Base-by-base conservation (phyloP, 345 rosid species). In the Camelina laxa region DNA sequence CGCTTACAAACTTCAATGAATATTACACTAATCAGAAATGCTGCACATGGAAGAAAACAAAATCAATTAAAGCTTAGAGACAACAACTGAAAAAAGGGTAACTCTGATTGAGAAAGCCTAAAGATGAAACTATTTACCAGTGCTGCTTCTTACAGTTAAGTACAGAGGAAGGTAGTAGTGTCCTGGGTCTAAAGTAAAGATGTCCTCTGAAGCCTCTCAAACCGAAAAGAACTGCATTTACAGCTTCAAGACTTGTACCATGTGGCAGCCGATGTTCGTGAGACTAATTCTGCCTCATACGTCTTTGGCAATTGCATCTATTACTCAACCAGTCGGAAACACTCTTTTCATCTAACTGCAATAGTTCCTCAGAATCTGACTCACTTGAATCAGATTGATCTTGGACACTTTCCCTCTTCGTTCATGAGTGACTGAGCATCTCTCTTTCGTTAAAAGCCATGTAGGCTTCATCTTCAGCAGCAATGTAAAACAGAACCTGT, bases 391-490 rank as follows among this genome's bases (percentile, higher is more conserved):
- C 62, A 59, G 77, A 59, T 4, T 62, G 70, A 56, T 59, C 74
- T 39, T 78, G 65, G 22, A 36, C 16, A 59, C 2, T 17, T 59
- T 35, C 64, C 45, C n/a, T 59, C 64, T 59, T n/a, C 64, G 9
- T 35, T 17, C 24, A 17, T 17, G 45, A 59, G 45, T 10, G 84
- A 88, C 59, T 33, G 47, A 71, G 89, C 85, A 72, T 92, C 93
- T 73, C 80, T 79, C 76, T 92, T 85, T 71, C 83, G 73, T 87
- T 82, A 39, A 75, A 65, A 78, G 88, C 84, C 80, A 84, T 27
- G 58, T 82, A 88, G 33, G 93, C 95, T 83, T 90, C 96, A 83
- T 92, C 98, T 78, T 92, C 98, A 66, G 93, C 96, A 60, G 98
- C 94, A 82, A 92, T 80, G 72, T 80, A 87, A 39, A 92, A 82